Conservation (phyloP, 75 land plant genomes). For the Larix kaempferi region DNA sequence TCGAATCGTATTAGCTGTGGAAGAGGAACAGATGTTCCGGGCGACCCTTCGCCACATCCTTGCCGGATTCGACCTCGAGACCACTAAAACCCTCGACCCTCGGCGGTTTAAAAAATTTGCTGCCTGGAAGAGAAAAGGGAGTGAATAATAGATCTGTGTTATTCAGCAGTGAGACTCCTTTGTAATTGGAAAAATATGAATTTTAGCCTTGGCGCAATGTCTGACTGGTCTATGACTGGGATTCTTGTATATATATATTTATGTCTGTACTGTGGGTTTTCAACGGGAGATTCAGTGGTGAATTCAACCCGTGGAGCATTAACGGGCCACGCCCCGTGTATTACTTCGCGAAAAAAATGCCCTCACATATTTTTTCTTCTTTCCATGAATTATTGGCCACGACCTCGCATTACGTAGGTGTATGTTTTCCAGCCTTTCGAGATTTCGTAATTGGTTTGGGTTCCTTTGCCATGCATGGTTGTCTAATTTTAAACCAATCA, state of each 20-base stretch:
- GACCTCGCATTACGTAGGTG: too few species aligned
- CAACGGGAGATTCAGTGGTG: background rate
- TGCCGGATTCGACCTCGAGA: background rate
- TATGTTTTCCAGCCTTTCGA: too few species aligned
- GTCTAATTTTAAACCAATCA: too few species aligned
- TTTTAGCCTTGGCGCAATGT: too few species aligned
- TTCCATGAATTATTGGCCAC: too few species aligned
- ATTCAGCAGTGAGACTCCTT: background rate
- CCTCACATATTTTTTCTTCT: background rate
- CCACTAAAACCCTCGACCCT: background rate
- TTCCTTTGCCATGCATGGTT: too few species aligned
- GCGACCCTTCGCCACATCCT: slow-evolving; percentile 11
- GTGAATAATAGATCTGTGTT: background rate
- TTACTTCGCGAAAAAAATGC: background rate
- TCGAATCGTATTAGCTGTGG: background rate
- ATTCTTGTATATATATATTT: background rate
- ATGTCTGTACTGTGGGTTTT: background rate
- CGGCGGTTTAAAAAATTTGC: background rate
- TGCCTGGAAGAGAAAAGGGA: background rate
- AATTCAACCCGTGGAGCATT: background rate
- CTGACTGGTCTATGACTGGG: too few species aligned
- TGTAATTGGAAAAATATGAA: background rate
- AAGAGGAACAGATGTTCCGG: background rate
- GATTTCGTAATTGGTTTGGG: too few species aligned
- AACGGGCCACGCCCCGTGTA: background rate